These are phyloP conservation scores for Ascochyta fabae DNA, from an alignment of 2,329 filamentous ascomycete genomes.

Conservation along the genomic window DNA sequence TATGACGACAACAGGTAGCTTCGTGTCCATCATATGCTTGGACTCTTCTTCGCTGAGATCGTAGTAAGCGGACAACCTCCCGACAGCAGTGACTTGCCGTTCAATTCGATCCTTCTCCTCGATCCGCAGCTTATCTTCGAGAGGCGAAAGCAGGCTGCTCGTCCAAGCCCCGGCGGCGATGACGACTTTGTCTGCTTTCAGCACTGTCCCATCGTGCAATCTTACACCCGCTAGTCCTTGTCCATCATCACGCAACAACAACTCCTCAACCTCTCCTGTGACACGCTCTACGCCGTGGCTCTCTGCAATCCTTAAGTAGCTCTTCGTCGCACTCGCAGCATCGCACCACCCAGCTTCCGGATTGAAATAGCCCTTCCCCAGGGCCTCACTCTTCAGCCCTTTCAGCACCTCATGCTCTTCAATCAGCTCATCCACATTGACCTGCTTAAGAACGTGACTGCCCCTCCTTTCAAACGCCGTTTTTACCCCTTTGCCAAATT, in stretches of 20 bases:
- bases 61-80: constrained; percentile 65
- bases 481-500: constrained; percentile 60
- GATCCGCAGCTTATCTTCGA: constrained; percentile 53
- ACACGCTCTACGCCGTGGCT: constrained; percentile 55
- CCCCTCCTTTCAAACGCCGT: constrained; percentile 58
- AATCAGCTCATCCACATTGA: constrained; percentile 46
- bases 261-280: constrained; percentile 52
- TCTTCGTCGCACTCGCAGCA: constrained; percentile 54
- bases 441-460: constrained; percentile 49
- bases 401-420: constrained; percentile 50
- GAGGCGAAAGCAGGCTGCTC: constrained; percentile 58
- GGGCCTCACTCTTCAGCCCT: constrained; percentile 30
- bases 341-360: constrained; percentile 62
- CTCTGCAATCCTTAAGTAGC: constrained; percentile 54
- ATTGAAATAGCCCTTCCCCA: constrained; percentile 56
- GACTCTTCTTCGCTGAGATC: constrained; percentile 58
- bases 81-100: constrained; percentile 63
- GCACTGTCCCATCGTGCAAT: constrained; percentile 54
- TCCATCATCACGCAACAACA: constrained; percentile 51
- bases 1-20: constrained; percentile 62
- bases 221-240: constrained; percentile 53
- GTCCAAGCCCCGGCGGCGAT: constrained; percentile 65
- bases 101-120: constrained; percentile 57
- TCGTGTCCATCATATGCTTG: constrained; percentile 52
- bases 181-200: constrained; percentile 61